These are phyloP conservation scores for Fusarium dimerum DNA, from an alignment of 2,329 filamentous ascomycete genomes.

Conservation along the genomic window DNA sequence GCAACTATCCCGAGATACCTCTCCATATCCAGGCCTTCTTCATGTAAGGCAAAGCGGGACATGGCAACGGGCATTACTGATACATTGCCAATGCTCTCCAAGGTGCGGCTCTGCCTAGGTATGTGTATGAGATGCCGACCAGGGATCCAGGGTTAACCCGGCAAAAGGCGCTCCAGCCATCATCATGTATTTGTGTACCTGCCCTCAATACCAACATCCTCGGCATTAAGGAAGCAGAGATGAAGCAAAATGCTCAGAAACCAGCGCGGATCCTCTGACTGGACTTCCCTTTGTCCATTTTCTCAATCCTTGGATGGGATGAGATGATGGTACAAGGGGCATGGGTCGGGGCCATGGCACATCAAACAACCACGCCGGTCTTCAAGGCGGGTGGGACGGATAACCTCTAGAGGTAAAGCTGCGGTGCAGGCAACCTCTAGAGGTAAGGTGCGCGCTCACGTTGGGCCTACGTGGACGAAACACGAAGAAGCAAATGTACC, in stretches of 20 bases:
- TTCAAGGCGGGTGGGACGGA: constrained; percentile 29
- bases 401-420: constrained; percentile 31
- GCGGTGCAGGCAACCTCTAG: constrained; percentile 29
- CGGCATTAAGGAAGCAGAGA: constrained; percentile 29
- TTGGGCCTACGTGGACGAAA: constrained; percentile 29
- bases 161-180: constrained; percentile 7
- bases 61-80: constrained; percentile 5
- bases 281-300: constrained; percentile 32
- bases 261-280: constrained; percentile 29
- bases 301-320: too few species aligned
- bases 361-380: constrained; percentile 20
- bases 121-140: constrained; percentile 19
- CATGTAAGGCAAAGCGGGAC: background rate
- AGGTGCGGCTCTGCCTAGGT: constrained; percentile 27
- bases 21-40: background rate
- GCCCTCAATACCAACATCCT: constrained; percentile 23
- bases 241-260: constrained; percentile 10
- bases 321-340: constrained; percentile 8
- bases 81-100: constrained; percentile 11
- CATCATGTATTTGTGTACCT: background rate
- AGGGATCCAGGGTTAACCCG: constrained; percentile 21
- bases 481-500: constrained; percentile 25
- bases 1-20: constrained; percentile 17
- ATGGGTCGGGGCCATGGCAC: background rate
- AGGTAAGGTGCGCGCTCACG: constrained; percentile 27